Base-by-base conservation (phyloP, 1,284 basidiomycete species). In the Psilocybe mexicana region DNA sequence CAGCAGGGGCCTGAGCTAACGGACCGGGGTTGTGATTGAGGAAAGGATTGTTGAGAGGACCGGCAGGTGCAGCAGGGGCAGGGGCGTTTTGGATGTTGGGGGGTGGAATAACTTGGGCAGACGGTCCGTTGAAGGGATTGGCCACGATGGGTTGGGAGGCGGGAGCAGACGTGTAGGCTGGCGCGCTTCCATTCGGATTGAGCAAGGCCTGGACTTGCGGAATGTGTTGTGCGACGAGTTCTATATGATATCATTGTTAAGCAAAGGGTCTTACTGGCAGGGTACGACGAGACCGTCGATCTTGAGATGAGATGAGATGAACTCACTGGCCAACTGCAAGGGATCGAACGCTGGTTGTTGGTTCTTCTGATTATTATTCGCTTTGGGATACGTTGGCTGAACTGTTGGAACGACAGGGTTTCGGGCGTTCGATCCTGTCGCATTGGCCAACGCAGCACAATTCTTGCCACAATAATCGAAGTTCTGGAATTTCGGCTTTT, bases 401-500 rank as follows among this genome's bases (percentile, higher is more conserved):
- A 38, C 43, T 35, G 54, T 47, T 23, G 54, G 48, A 23, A 40
- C 43, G 12, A 44, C 57, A 54, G 61, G 52, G 46, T 54, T 59
- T 23, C 58, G 54, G 50, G 59, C 10, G 44, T 63, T 66, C 1
- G 38, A 40, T 40, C 62, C 65, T 14, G 63, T 66, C 26, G 69
- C 63, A 28, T 63, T 69, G 6, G 78, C 79, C 18, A 69, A 56
- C 5, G 71, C 65, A 2, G 78, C 79, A 63, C 80, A 81, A 50
- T 73, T 76, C 74, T 81, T 81, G 53, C 80, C 77, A 59, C 81
- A 82, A 61, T 73, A 81, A 44, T 80, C 76, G 60, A 77, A 78
- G 59, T 74, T 75, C 56, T 74, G 75, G 64, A 76, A 79, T 66
- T 81, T 82, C 1, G 78, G 77, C 55, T 79, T 80, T 69, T 78